A percentile compares a stretch with the other conserved stretches of the same genome.
Evolutionary conservation across 2,329 filamentous ascomycete genomes (phyloP).

Genomic region (Nemania diffusa): DNA sequence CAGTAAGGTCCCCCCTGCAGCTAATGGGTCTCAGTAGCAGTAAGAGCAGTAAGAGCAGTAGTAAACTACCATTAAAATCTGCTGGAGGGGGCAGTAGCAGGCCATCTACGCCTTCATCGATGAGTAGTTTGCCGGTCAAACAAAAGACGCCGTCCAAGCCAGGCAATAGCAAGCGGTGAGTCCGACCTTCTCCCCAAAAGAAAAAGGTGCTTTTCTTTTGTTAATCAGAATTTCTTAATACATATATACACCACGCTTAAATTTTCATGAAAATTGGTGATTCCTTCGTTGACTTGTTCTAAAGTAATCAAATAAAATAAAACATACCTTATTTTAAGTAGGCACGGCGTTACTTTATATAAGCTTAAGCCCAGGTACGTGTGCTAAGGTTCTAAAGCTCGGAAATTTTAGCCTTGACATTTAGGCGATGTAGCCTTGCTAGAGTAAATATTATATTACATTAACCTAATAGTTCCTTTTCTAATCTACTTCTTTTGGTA

Average conservation of each 20-base stretch:
- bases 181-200: too few species aligned
- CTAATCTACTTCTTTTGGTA: not conserved
- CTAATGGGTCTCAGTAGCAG: not conserved
- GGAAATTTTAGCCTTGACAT: too few species aligned
- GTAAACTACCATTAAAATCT: too few species aligned
- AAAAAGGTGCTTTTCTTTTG: not conserved
- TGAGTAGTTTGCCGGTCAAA: too few species aligned
- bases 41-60: not conserved
- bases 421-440: not conserved
- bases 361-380: not conserved
- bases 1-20: not conserved
- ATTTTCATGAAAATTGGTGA: not conserved
- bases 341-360: not conserved
- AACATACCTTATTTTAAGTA: not conserved
- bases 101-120: too few species aligned
- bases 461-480: not conserved
- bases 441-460: not conserved
- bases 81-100: too few species aligned
- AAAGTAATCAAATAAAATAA: not conserved
- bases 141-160: too few species aligned
- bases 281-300: not conserved
- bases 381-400: not conserved
- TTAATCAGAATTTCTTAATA: not conserved
- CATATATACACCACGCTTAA: not conserved
- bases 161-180: too few species aligned